A percentile compares a stretch with the other conserved stretches of the same genome.
Evolutionary conservation across 176 grass and related monocot species (phyloP).

Genomic region (Puccinellia tenuiflora): DNA sequence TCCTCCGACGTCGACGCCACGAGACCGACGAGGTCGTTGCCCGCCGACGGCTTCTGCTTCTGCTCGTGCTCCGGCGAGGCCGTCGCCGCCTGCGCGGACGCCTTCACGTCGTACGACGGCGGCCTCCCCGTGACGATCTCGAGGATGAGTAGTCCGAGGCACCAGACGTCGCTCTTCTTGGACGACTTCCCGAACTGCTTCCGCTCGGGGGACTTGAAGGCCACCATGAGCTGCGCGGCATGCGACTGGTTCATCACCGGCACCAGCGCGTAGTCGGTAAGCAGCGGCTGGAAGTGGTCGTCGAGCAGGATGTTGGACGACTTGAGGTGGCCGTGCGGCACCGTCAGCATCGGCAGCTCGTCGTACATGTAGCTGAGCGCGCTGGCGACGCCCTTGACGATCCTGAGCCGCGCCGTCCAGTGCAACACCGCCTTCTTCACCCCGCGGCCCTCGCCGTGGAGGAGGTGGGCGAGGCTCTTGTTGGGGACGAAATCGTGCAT

Average conservation of each 20-base stretch:
- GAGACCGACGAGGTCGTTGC: conserved; percentile 23
- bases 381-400: conserved; percentile 63
- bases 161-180: conserved; percentile 97
- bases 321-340: conserved; percentile 94
- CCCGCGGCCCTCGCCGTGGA: conserved; percentile 32
- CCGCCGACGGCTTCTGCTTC: not conserved
- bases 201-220: conserved; percentile 66
- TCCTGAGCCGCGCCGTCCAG: conserved; percentile 56
- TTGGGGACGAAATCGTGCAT: conserved; percentile 71
- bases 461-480: conserved; percentile 58
- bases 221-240: conserved; percentile 69
- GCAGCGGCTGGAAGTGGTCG: conserved; percentile 47
- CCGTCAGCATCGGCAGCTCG: conserved; percentile 81
- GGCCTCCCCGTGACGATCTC: conserved; percentile 51
- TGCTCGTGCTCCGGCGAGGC: not conserved
- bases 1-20: conserved; percentile 31
- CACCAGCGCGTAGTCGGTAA: conserved; percentile 73
- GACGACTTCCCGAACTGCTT: conserved; percentile 57
- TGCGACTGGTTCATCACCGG: conserved; percentile 91
- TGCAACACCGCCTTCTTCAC: conserved; percentile 37
- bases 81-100: not conserved
- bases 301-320: conserved; percentile 76
- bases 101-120: conserved; percentile 19
- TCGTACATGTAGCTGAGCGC: conserved; percentile 77
- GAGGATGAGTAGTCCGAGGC: conserved; percentile 72